A percentile compares a stretch with the other conserved stretches of the same genome.
These are phyloP conservation scores for Mycena alexandri DNA, from an alignment of 768 basidiomycete species.

Conservation along the genomic window DNA sequence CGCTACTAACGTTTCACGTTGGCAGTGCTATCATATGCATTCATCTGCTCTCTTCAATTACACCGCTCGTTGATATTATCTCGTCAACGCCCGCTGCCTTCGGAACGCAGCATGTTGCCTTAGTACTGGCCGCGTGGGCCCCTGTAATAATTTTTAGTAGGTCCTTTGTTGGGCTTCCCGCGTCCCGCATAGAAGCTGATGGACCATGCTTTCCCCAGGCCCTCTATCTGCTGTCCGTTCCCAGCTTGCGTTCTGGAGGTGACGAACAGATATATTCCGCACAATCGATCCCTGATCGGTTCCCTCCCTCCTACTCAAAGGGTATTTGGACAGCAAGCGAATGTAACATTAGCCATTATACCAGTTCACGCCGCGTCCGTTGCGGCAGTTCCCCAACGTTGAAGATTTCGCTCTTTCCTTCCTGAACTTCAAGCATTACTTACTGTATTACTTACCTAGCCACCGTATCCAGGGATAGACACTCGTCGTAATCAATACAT, in stretches of 20 bases:
- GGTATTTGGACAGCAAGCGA: not conserved
- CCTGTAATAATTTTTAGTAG: slow-evolving; percentile 29
- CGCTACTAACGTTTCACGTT: not conserved
- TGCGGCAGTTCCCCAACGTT: too few species aligned
- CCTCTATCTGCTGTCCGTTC: slow-evolving; percentile 25
- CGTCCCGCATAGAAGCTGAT: too few species aligned
- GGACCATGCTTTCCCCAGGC: slow-evolving; percentile 1
- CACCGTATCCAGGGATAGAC: too few species aligned
- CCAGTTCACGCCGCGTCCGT: too few species aligned
- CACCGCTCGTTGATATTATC: slow-evolving; percentile 27
- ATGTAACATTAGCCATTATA: too few species aligned
- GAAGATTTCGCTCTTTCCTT: too few species aligned
- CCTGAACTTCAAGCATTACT: too few species aligned
- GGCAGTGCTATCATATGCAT: slow-evolving; percentile 23
- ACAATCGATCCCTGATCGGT: too few species aligned
- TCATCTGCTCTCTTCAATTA: slow-evolving; percentile 30
- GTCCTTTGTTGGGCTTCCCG: not conserved
- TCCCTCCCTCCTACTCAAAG: too few species aligned
- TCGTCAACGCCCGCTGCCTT: slow-evolving; percentile 20
- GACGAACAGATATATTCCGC: not conserved
- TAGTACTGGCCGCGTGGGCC: slow-evolving; percentile 35
- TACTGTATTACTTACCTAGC: too few species aligned
- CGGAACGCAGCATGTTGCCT: slow-evolving; percentile 36
- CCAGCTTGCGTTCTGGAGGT: slow-evolving; percentile 26
- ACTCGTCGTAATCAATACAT: too few species aligned